These are phyloP conservation scores for Arctium lappa DNA, from an alignment of 129 eudicot species.

Conservation along the genomic window DNA sequence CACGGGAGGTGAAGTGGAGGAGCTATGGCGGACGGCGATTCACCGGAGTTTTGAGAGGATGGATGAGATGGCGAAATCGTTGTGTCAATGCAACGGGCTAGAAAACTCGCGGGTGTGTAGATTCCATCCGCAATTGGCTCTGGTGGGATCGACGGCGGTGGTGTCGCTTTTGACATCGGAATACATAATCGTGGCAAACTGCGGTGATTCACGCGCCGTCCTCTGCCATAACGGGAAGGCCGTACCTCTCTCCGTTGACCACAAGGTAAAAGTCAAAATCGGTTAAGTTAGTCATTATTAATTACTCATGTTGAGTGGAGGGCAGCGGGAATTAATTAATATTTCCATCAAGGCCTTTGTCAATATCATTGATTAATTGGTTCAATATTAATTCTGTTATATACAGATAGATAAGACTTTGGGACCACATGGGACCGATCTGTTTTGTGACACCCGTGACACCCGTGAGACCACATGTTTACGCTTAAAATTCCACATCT, in stretches of 20 bases:
- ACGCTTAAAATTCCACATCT: too few relatives aligned
- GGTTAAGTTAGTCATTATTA: not conserved
- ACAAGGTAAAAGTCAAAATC: slow-evolving; percentile 40
- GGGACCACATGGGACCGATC: too few relatives aligned
- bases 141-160: slow-evolving; percentile 52
- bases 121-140: slow-evolving; percentile 17
- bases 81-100: slow-evolving; percentile 31
- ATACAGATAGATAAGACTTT: too few relatives aligned
- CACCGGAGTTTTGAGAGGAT: slow-evolving; percentile 38
- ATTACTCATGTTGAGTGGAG: not conserved
- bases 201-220: slow-evolving; percentile 68
- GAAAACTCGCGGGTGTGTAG: slow-evolving; percentile 20
- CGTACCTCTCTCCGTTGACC: slow-evolving; percentile 52
- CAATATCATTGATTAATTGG: too few relatives aligned
- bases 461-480: too few relatives aligned
- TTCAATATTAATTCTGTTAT: too few relatives aligned
- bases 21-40: slow-evolving; percentile 38
- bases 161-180: slow-evolving; percentile 33
- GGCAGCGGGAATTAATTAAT: not conserved
- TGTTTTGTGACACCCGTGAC: too few relatives aligned
- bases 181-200: slow-evolving; percentile 46
- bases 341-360: not conserved
- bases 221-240: slow-evolving; percentile 39
- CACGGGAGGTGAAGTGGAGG: slow-evolving; percentile 10
- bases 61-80: slow-evolving; percentile 40